Evolutionary conservation across 257 asterid genomes (phyloP).

Genomic region (Jacaranda copaia): DNA sequence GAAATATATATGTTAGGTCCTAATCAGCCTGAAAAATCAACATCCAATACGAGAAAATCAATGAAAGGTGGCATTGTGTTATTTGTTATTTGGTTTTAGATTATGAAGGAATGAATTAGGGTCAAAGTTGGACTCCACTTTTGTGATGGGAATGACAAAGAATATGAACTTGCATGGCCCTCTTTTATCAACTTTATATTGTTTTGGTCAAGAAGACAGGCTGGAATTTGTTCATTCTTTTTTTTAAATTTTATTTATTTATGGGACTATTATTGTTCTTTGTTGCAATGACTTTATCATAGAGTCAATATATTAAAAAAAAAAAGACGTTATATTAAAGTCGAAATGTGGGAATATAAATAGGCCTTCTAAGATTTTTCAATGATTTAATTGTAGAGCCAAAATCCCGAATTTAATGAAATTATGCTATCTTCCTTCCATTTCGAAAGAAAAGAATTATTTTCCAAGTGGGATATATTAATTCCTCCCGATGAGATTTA

Average conservation of each 20-base stretch:
- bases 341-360: too few species aligned
- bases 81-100: neutral
- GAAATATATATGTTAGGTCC: neutral
- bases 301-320: too few species aligned
- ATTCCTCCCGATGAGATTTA: too few species aligned
- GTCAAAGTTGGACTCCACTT: neutral
- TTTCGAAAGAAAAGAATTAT: too few species aligned
- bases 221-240: constrained; percentile 11
- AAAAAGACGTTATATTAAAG: too few species aligned
- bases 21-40: neutral
- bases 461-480: too few species aligned
- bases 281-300: neutral
- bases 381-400: too few species aligned
- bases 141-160: neutral
- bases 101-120: too few species aligned
- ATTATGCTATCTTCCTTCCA: too few species aligned
- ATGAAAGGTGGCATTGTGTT: neutral
- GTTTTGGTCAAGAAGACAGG: constrained; percentile 25
- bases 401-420: too few species aligned
- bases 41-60: neutral
- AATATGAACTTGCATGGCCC: neutral
- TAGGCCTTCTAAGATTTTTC: too few species aligned
- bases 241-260: neutral
- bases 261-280: neutral
- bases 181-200: neutral